Evolutionary conservation across 441 rosid genomes (phyloP).

Genomic region (California macrophylla): DNA sequence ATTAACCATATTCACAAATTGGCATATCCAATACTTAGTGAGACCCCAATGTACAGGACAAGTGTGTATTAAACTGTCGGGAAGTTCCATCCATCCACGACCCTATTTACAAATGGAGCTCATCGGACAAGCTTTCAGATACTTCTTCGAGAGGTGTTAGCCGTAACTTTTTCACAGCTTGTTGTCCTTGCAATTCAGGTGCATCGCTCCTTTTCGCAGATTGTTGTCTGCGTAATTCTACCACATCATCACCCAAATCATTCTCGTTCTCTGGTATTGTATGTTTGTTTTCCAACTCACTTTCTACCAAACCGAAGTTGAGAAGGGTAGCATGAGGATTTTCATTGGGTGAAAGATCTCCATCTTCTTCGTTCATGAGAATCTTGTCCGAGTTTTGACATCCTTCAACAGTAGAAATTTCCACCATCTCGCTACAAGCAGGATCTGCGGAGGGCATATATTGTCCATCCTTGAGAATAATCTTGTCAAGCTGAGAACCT

Average conservation of each 20-base stretch:
- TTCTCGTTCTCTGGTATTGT: conserved; percentile 15
- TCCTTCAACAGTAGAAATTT: too few relatives aligned
- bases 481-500: too few relatives aligned
- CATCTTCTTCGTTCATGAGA: not conserved
- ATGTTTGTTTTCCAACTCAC: conserved; percentile 20
- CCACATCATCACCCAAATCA: conserved; percentile 6
- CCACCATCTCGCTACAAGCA: not conserved
- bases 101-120: conserved; percentile 29
- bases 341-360: conserved; percentile 9
- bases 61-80: not conserved
- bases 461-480: not conserved
- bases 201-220: conserved; percentile 5
- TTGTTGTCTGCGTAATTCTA: not conserved
- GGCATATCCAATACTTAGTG: not conserved
- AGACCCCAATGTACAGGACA: not conserved
- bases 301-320: conserved; percentile 12
- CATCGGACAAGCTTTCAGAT: conserved; percentile 19
- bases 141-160: conserved; percentile 27
- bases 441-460: not conserved
- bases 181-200: conserved; percentile 33
- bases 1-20: not conserved
- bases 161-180: conserved; percentile 49
- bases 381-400: not conserved
- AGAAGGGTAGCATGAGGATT: conserved; percentile 17
- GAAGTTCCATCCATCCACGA: conserved; percentile 8